These are phyloP conservation scores for Westerdykella ornata DNA, from an alignment of 2,329 filamentous ascomycete genomes.

Conservation along the genomic window DNA sequence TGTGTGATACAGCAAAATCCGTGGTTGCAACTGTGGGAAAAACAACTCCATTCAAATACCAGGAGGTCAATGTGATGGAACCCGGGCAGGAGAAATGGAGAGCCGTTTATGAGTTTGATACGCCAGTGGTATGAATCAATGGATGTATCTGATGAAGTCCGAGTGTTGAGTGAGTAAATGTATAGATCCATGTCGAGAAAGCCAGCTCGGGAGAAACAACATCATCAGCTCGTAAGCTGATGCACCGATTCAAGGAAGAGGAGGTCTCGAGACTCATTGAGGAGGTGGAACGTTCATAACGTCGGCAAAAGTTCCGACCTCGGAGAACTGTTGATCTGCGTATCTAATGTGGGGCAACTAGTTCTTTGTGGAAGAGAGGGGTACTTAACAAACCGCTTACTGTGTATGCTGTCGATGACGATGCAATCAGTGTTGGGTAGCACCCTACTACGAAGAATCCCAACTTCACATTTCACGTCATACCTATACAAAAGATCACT, in stretches of 20 bases:
- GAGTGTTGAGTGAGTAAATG: slow-evolving; percentile 17
- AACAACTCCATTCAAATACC: slow-evolving; percentile 58
- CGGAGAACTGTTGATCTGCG: slow-evolving; percentile 1
- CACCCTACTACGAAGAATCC: neutral
- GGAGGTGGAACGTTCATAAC: slow-evolving; percentile 28
- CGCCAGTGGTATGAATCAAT: slow-evolving; percentile 58
- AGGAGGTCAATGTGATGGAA: slow-evolving; percentile 63
- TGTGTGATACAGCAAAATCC: slow-evolving; percentile 62
- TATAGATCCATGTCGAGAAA: slow-evolving; percentile 57
- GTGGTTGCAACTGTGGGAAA: slow-evolving; percentile 65
- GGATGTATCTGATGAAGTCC: neutral
- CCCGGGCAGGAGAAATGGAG: slow-evolving; percentile 59
- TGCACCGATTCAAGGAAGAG: slow-evolving; percentile 66
- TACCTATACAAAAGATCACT: neutral
- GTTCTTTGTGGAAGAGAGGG: slow-evolving; percentile 5
- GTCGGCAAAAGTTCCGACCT: slow-evolving; percentile 1
- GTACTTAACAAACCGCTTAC: slow-evolving; percentile 1
- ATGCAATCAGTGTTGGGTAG: slow-evolving; percentile 2
- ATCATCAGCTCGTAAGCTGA: slow-evolving; percentile 60
- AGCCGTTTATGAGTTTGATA: slow-evolving; percentile 72
- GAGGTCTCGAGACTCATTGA: slow-evolving; percentile 66
- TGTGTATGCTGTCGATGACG: slow-evolving; percentile 4
- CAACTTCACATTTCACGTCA: neutral
- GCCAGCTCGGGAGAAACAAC: slow-evolving; percentile 44
- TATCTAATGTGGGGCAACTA: slow-evolving; percentile 10